Conservation (phyloP, 2,329 filamentous ascomycete species). For the Fusarium graminum region DNA sequence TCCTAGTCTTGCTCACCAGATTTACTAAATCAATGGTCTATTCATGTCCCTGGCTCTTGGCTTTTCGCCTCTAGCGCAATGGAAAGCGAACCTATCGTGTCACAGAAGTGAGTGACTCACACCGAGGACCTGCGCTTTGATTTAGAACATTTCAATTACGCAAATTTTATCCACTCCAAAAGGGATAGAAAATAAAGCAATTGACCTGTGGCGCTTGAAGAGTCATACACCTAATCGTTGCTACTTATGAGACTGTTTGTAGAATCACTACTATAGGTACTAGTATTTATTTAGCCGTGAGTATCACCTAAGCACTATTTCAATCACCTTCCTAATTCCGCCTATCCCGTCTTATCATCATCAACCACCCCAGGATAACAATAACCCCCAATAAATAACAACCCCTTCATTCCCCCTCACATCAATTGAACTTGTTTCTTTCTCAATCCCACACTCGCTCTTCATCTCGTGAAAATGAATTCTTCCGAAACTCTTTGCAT, state of each 20-base stretch:
- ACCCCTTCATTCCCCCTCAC: not conserved
- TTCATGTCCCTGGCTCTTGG: slow-evolving; percentile 7
- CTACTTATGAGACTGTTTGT: not conserved
- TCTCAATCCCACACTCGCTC: not conserved
- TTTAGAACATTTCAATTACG: slow-evolving; percentile 1
- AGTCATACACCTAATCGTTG: slow-evolving; percentile 8
- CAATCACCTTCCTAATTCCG: slow-evolving; percentile 39
- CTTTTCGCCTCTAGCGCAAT: slow-evolving; percentile 8
- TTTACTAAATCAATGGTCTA: not conserved
- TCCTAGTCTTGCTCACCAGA: not conserved
- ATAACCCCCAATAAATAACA: slow-evolving; percentile 9
- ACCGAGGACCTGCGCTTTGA: slow-evolving; percentile 39
- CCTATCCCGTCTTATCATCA: slow-evolving; percentile 5
- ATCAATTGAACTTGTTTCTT: not conserved
- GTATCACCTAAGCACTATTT: not conserved
- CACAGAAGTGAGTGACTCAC: slow-evolving; percentile 43
- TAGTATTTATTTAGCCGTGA: too few species aligned
- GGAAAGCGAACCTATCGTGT: slow-evolving; percentile 3
- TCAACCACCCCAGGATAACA: not conserved
- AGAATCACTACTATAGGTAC: too few species aligned
- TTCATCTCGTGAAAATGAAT: slow-evolving; percentile 41
- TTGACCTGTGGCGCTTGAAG: slow-evolving; percentile 1
- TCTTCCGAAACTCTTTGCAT: slow-evolving; percentile 38
- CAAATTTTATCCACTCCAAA: not conserved
- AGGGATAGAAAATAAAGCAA: not conserved